phyloP scores from a whole-genome alignment of 1,284 basidiomycete species.

The Meira miltonrushii region DNA sequence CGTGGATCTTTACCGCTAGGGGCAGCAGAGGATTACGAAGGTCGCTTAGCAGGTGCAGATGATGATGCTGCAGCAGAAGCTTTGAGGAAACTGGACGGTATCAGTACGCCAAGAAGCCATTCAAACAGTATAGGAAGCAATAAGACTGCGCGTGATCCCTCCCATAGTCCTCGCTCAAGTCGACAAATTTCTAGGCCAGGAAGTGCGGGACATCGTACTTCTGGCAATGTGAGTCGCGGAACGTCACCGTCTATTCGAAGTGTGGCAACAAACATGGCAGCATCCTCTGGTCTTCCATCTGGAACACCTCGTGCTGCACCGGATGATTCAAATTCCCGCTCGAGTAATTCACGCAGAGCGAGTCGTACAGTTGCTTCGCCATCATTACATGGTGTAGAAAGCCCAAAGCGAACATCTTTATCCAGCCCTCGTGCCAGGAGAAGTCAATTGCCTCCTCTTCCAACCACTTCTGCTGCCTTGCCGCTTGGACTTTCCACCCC shows the following conservation, averaged over 20 bases:
- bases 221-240: constrained; percentile 24
- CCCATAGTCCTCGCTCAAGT: constrained; percentile 31
- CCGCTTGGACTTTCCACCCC: not conserved
- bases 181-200: constrained; percentile 25
- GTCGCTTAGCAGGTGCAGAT: constrained; percentile 55
- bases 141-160: constrained; percentile 20
- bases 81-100: constrained; percentile 84
- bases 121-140: not conserved
- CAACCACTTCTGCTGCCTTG: not conserved
- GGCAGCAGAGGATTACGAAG: constrained; percentile 28
- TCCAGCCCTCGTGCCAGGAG: constrained; percentile 33
- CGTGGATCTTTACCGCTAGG: constrained; percentile 37
- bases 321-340: no score
- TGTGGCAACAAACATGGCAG: no score
- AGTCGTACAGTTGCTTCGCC: not conserved
- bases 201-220: constrained; percentile 29
- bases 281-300: no score
- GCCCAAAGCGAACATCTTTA: constrained; percentile 20
- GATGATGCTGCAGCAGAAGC: constrained; percentile 77
- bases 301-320: no score
- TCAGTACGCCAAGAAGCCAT: constrained; percentile 58
- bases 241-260: constrained; percentile 22
- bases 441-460: constrained; percentile 34
- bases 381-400: constrained; percentile 2
- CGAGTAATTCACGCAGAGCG: no score